Base-by-base conservation (phyloP, 1,284 basidiomycete genomes). In the Tylopilus orsonianus region DNA sequence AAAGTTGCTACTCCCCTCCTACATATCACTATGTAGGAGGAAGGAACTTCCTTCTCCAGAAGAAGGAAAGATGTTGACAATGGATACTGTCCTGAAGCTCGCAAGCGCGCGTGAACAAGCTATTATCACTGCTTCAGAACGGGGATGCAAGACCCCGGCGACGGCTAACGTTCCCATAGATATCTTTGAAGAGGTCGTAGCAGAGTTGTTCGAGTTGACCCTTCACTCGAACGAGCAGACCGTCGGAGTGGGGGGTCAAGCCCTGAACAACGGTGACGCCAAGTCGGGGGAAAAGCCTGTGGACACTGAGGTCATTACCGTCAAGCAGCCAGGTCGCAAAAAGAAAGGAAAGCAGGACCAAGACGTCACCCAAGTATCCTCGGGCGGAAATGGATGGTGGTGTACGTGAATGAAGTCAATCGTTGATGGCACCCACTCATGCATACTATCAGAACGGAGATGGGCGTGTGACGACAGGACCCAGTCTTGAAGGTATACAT, bases 81-180 rank as follows among this genome's bases (percentile, higher is more conserved):
- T 88, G 62, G 79, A 84, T 41, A 83, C 78, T 0, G 71, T 78
- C 0, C 61, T 87, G 4, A 74, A 70, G 47, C 70, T 88, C n/a
- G 80, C 81, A 0, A 64, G 67, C 0, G 80, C 79, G 0, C 72
- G 85, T 1, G 85, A 88, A 56, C 67, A 67, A 27, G 74, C 77
- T 0, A 72, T 83, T 1, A 66, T 72, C 4, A 67, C 65, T 14
- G 61, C 70, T 0, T 57, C 71, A 0, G 64, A 60, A 13, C 61
- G 62, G 8, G 79, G 78, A 3, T 58, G 58, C 20, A 71, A 72
- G 20, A 74, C 71, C 33, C 77, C 78, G 0, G 62, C 67, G 0
- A 62, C 64, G 0, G 68, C 72, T 0, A 63, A 62, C 5, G 50
- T 74, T 0, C 60, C 60, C 0, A 66, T 67, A 1, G 61, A 65